These are phyloP conservation scores for Hydnum rufescens DNA, from an alignment of 768 basidiomycete genomes.

Conservation along the genomic window DNA sequence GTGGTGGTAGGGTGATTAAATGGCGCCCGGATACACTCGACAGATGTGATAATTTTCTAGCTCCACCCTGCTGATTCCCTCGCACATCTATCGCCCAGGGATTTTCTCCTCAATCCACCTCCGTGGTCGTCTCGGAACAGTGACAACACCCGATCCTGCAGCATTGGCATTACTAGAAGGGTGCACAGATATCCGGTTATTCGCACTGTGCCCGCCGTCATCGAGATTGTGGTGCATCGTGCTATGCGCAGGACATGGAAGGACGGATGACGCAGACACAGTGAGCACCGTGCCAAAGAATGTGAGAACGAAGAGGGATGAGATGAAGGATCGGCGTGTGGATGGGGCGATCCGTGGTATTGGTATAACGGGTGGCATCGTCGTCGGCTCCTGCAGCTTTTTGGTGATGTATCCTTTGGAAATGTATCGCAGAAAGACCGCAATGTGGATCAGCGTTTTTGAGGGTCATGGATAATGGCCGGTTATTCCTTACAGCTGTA, in stretches of 20 bases:
- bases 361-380: conserved; percentile 32
- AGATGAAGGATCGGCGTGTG: conserved; percentile 39
- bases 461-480: too few relatives aligned
- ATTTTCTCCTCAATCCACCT: conserved; percentile 68
- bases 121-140: conserved; percentile 21
- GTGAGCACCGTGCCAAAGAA: conserved; percentile 62
- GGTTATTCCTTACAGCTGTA: too few relatives aligned
- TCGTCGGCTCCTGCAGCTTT: neutral
- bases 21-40: too few relatives aligned
- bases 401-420: neutral
- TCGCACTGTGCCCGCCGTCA: neutral
- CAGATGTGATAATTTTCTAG: too few relatives aligned
- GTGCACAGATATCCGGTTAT: neutral
- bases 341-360: conserved; percentile 12
- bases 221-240: conserved; percentile 18
- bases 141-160: neutral
- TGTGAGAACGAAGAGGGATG: conserved; percentile 62
- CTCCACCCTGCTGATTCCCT: too few relatives aligned
- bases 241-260: conserved; percentile 65
- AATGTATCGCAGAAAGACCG: too few relatives aligned
- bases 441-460: too few relatives aligned
- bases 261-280: conserved; percentile 26
- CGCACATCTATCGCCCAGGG: conserved; percentile 12
- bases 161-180: neutral
- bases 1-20: too few relatives aligned